Percentiles rank a stretch among this genome's conserved stretches.
Conservation (phyloP, 2,329 filamentous ascomycete genomes). For the Talaromyces verruculosus region DNA sequence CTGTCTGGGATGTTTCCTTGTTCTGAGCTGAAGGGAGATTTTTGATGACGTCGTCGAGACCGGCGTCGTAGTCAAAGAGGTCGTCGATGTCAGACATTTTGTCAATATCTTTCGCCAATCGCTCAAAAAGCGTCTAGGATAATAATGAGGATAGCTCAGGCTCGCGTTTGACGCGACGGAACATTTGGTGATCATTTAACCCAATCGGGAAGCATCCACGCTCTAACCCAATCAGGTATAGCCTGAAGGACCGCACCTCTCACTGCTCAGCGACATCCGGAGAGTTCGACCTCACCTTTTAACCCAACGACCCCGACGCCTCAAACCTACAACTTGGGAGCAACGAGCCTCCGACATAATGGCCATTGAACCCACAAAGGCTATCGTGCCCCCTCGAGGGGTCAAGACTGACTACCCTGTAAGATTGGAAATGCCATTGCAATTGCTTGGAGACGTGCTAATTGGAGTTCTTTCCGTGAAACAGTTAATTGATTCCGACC, state of each 20-base stretch:
- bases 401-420: slow-evolving; percentile 85
- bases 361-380: slow-evolving; percentile 42
- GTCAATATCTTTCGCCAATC: slow-evolving; percentile 26
- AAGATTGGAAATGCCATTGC: slow-evolving; percentile 41
- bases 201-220: background rate
- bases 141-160: background rate
- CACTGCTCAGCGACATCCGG: background rate
- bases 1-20: slow-evolving; percentile 19
- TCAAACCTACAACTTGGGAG: slow-evolving; percentile 2
- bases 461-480: slow-evolving; percentile 7
- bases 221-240: background rate
- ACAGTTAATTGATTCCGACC: slow-evolving; percentile 98
- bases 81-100: slow-evolving; percentile 56
- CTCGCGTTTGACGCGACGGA: slow-evolving; percentile 23
- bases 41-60: slow-evolving; percentile 51
- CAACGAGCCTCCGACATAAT: slow-evolving; percentile 28
- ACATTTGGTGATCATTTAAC: slow-evolving; percentile 18
- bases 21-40: slow-evolving; percentile 35
- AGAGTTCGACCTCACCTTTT: slow-evolving; percentile 15
- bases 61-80: slow-evolving; percentile 74
- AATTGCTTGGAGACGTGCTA: slow-evolving; percentile 6
- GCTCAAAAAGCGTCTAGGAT: background rate
- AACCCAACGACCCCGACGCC: background rate
- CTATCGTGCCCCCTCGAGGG: slow-evolving; percentile 71
- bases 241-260: background rate